These are phyloP conservation scores for Ophiocordyceps sinensis DNA, from an alignment of 2,329 filamentous ascomycete genomes.

Conservation along the genomic window DNA sequence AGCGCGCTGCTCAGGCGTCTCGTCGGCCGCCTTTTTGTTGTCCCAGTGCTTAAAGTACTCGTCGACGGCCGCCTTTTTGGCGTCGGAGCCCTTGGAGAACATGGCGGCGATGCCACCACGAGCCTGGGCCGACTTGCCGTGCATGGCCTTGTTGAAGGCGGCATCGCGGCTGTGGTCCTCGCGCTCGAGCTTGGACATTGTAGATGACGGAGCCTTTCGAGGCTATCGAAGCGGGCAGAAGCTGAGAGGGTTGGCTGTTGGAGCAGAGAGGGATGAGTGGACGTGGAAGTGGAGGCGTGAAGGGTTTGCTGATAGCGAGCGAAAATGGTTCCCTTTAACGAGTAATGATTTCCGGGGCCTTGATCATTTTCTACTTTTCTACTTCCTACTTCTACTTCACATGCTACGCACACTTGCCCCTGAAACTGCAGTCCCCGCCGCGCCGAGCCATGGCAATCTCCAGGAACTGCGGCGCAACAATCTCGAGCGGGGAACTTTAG, in stretches of 20 bases:
- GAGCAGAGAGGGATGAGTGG: neutral
- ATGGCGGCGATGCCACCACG: constrained; percentile 68
- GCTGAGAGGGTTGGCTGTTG: neutral
- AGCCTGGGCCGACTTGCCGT: constrained; percentile 55
- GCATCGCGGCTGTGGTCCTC: constrained; percentile 80
- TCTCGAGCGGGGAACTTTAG: neutral
- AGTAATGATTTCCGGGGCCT: neutral
- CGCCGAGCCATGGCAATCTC: constrained; percentile 4
- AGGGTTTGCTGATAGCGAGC: neutral
- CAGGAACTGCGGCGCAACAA: neutral
- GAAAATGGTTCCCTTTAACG: neutral
- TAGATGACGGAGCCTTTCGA: neutral
- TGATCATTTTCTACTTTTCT: constrained; percentile 1
- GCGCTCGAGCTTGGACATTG: constrained; percentile 47
- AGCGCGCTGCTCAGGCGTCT: constrained; percentile 72
- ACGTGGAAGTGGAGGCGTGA: neutral
- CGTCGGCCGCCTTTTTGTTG: constrained; percentile 61
- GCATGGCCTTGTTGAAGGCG: constrained; percentile 78
- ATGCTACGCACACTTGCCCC: neutral
- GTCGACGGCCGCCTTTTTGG: constrained; percentile 70
- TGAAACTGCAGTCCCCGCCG: too few species aligned
- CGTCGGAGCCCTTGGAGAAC: constrained; percentile 61
- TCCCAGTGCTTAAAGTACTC: constrained; percentile 98
- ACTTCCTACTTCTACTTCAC: too few species aligned
- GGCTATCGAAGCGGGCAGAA: neutral